Evolutionary conservation across 495 filamentous ascomycete genomes (phyloP).

Genomic region (Trichodelitschia bisporula): DNA sequence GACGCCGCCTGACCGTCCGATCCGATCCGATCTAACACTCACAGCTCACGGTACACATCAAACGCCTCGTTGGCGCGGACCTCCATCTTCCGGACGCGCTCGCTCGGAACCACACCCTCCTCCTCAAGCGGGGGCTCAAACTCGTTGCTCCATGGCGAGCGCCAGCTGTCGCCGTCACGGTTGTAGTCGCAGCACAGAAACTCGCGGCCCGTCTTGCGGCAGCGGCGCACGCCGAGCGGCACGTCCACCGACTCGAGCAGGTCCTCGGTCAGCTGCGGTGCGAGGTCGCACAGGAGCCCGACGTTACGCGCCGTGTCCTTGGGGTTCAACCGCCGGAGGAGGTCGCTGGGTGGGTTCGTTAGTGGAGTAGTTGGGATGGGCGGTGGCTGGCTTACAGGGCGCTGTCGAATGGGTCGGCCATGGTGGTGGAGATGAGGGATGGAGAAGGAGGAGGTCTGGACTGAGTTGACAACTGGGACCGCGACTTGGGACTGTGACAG

Average conservation of each 20-base stretch:
- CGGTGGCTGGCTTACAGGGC: slow-evolving; percentile 25
- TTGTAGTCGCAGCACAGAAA: slow-evolving; percentile 99
- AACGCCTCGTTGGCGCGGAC: slow-evolving; percentile 83
- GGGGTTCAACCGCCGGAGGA: slow-evolving; percentile 91
- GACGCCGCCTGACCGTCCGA: neutral
- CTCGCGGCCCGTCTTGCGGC: slow-evolving; percentile 70
- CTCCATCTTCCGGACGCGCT: slow-evolving; percentile 67
- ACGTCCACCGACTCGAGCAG: slow-evolving; percentile 94
- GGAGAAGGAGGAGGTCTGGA: neutral
- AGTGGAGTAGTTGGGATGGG: slow-evolving; percentile 3
- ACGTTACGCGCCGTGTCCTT: slow-evolving; percentile 73
- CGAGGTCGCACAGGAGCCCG: slow-evolving; percentile 55
- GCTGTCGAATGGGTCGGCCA: slow-evolving; percentile 25
- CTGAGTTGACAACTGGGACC: no score
- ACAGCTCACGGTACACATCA: slow-evolving; percentile 86
- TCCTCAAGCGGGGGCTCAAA: slow-evolving; percentile 62
- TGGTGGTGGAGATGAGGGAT: slow-evolving; percentile 1
- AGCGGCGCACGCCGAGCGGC: slow-evolving; percentile 66
- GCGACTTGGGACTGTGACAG: no score
- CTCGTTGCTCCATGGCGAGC: slow-evolving; percentile 93
- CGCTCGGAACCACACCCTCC: slow-evolving; percentile 17
- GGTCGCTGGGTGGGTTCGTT: slow-evolving; percentile 42
- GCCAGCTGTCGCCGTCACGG: slow-evolving; percentile 91
- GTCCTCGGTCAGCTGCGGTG: slow-evolving; percentile 86
- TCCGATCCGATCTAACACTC: slow-evolving; percentile 11